These are phyloP conservation scores for Lathyrus aphaca DNA, from an alignment of 306 rosid genomes.

Conservation along the genomic window DNA sequence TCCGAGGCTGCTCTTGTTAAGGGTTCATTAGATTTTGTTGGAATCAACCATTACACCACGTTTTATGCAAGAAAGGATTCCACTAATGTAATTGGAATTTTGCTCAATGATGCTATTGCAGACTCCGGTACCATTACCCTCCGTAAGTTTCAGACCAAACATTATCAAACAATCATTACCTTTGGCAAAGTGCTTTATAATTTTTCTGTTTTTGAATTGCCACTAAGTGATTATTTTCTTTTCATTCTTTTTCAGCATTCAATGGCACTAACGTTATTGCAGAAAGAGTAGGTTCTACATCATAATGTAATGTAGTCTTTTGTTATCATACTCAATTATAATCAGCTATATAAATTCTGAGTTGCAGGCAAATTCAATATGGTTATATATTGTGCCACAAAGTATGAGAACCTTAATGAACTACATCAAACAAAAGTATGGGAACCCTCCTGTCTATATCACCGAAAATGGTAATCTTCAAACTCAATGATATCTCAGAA, in stretches of 20 bases:
- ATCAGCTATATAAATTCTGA: constrained; percentile 8
- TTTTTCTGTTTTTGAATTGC: constrained; percentile 45
- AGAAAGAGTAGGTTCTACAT: constrained; percentile 56
- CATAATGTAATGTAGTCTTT: too few relatives aligned
- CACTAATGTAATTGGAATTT: constrained; percentile 35
- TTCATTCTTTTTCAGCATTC: constrained; percentile 65
- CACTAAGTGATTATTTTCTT: constrained; percentile 20
- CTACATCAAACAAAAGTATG: constrained; percentile 77
- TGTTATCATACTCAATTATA: too few relatives aligned
- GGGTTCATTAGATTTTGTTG: constrained; percentile 91
- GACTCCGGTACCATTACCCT: constrained; percentile 74
- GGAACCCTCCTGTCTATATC: constrained; percentile 74
- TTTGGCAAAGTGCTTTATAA: constrained; percentile 29
- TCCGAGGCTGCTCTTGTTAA: constrained; percentile 61
- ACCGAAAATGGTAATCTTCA: constrained; percentile 86
- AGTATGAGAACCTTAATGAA: constrained; percentile 88
- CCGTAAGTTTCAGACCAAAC: constrained; percentile 61
- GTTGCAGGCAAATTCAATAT: constrained; percentile 86
- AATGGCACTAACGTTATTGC: constrained; percentile 63
- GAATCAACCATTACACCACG: constrained; percentile 94
- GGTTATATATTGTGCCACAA: constrained; percentile 89
- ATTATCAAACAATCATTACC: constrained; percentile 1
- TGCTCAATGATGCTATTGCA: constrained; percentile 55
- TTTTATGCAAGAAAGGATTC: constrained; percentile 55
- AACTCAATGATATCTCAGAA: background rate